Conservation (phyloP, 129 eudicot species). For the Chrysanthemum lavandulifolium region DNA sequence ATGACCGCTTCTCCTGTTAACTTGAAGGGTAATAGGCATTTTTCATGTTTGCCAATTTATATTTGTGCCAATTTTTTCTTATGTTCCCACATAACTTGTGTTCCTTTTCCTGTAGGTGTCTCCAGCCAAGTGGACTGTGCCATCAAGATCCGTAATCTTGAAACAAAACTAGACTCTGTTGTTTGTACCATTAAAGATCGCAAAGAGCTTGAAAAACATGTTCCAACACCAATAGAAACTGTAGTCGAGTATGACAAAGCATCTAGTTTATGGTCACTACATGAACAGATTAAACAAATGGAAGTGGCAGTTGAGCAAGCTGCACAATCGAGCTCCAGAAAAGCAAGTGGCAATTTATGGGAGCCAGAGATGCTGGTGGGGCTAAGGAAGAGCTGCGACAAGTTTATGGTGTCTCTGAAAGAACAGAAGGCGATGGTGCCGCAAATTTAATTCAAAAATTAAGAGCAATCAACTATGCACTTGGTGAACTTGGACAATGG, state of each 20-base stretch:
- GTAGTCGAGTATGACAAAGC: slow-evolving; percentile 98
- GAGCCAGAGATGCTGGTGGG: slow-evolving; percentile 99
- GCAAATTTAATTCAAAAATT: slow-evolving; percentile 91
- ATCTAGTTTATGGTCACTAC: slow-evolving; percentile 88
- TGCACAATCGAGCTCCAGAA: slow-evolving; percentile 86
- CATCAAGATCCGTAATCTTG: slow-evolving; percentile 92
- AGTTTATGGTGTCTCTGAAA: slow-evolving; percentile 98
- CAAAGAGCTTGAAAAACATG: slow-evolving; percentile 91
- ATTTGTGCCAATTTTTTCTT: not conserved
- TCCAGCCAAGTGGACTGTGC: slow-evolving; percentile 99
- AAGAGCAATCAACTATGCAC: slow-evolving; percentile 95
- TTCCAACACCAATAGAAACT: slow-evolving; percentile 94
- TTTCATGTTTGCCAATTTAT: slow-evolving; percentile 9
- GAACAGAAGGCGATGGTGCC: slow-evolving; percentile 99
- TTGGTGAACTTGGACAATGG: slow-evolving; percentile 99
- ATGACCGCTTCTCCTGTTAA: slow-evolving; percentile 99
- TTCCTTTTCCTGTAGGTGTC: slow-evolving; percentile 53
- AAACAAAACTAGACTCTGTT: slow-evolving; percentile 84
- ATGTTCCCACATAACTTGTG: slow-evolving; percentile 4
- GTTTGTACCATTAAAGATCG: slow-evolving; percentile 98
- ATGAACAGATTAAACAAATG: slow-evolving; percentile 93
- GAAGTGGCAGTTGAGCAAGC: slow-evolving; percentile 90
- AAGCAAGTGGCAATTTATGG: slow-evolving; percentile 99
- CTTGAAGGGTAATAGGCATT: slow-evolving; percentile 61
- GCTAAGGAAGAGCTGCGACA: slow-evolving; percentile 92